A percentile compares a stretch with the other conserved stretches of the same genome.
Conservation (phyloP, 495 filamentous ascomycete genomes). For the Elasticomyces elasticus region DNA sequence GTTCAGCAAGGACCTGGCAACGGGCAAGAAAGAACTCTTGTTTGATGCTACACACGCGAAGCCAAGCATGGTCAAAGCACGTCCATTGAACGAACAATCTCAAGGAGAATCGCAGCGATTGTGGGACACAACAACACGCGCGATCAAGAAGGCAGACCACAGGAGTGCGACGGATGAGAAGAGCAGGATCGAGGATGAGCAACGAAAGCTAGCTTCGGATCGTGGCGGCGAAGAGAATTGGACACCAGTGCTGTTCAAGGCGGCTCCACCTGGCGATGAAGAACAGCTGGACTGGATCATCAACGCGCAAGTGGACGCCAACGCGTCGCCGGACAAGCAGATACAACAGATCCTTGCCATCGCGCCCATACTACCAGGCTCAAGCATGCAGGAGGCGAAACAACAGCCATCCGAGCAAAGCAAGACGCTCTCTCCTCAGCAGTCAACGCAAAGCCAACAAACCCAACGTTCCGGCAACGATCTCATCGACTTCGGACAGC, state of each 20-base stretch:
- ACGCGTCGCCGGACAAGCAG: slow-evolving; percentile 56
- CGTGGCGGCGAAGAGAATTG: slow-evolving; percentile 81
- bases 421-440: slow-evolving; percentile 10
- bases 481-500: slow-evolving; percentile 24
- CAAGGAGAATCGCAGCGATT: slow-evolving; percentile 83
- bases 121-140: slow-evolving; percentile 70
- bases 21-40: slow-evolving; percentile 73
- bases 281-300: slow-evolving; percentile 91
- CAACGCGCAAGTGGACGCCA: slow-evolving; percentile 63
- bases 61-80: slow-evolving; percentile 61
- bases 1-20: slow-evolving; percentile 72
- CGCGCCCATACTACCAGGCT: slow-evolving; percentile 73
- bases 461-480: background rate
- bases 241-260: slow-evolving; percentile 76
- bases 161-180: slow-evolving; percentile 89
- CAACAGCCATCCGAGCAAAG: slow-evolving; percentile 4
- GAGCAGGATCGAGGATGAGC: slow-evolving; percentile 81
- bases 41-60: slow-evolving; percentile 76
- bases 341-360: slow-evolving; percentile 77
- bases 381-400: slow-evolving; percentile 28
- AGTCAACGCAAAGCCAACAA: background rate
- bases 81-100: slow-evolving; percentile 76
- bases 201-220: slow-evolving; percentile 78
- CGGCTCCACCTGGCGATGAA: slow-evolving; percentile 70
- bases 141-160: slow-evolving; percentile 76